Evolutionary conservation across 805 yeast genomes (phyloP).

Genomic region (Kodamaea fukazawae): DNA sequence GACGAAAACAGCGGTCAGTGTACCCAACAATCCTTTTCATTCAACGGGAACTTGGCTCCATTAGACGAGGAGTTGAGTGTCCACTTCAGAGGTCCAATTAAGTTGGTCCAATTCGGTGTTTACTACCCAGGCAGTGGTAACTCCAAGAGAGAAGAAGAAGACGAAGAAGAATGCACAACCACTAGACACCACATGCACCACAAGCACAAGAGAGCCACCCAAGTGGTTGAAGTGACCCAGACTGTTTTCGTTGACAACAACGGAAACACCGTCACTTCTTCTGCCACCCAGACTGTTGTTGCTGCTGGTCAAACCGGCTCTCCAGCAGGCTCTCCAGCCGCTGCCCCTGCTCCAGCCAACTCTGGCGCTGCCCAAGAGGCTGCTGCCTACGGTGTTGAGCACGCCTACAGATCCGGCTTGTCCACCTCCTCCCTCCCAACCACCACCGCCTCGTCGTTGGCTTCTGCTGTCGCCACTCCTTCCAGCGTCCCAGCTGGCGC

Average conservation of each 20-base stretch:
- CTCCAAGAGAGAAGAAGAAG: conserved; percentile 44
- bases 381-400: conserved; percentile 6
- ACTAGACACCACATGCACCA: conserved; percentile 46
- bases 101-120: conserved; percentile 82
- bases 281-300: conserved; percentile 24
- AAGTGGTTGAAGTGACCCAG: conserved; percentile 70
- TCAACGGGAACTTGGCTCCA: conserved; percentile 75
- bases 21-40: conserved; percentile 51
- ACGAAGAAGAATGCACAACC: conserved; percentile 45
- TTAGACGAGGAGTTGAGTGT: conserved; percentile 83
- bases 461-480: conserved; percentile 16
- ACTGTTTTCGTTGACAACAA: conserved; percentile 66
- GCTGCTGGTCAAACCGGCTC: conserved; percentile 12
- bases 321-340: conserved; percentile 1
- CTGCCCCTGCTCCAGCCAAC: conserved; percentile 17
- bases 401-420: conserved; percentile 11
- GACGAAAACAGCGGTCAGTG: conserved; percentile 68
- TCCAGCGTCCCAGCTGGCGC: conserved; percentile 15
- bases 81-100: conserved; percentile 88
- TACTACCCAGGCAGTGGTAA: conserved; percentile 60
- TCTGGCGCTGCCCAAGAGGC: conserved; percentile 8
- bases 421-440: conserved; percentile 9
- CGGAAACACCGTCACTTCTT: conserved; percentile 42
- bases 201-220: conserved; percentile 60
- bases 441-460: conserved; percentile 20